Evolutionary conservation across 768 basidiomycete genomes (phyloP).

Genomic region (Clitopilus passeckerianus): DNA sequence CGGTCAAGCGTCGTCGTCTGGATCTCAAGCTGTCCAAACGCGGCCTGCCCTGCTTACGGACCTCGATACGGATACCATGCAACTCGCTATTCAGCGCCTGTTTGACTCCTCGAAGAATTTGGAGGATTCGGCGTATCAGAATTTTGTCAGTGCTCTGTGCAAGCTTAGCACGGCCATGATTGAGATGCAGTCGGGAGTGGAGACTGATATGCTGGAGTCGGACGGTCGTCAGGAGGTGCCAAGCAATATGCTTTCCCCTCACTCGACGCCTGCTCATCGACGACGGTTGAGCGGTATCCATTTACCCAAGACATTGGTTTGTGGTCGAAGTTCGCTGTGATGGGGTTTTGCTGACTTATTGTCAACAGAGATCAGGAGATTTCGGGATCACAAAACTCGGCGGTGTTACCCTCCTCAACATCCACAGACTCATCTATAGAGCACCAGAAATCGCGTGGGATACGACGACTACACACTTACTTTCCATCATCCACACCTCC

Average conservation of each 20-base stretch:
- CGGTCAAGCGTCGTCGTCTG: constrained; percentile 25
- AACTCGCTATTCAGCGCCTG: constrained; percentile 69
- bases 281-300: constrained; percentile 87
- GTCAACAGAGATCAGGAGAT: constrained; percentile 78
- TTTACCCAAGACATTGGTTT: constrained; percentile 69
- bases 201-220: constrained; percentile 21
- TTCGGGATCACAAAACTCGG: constrained; percentile 91
- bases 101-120: constrained; percentile 85
- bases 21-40: constrained; percentile 17
- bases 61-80: constrained; percentile 71
- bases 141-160: constrained; percentile 76
- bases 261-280: constrained; percentile 43
- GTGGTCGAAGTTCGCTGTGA: constrained; percentile 17
- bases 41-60: constrained; percentile 67
- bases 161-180: constrained; percentile 91
- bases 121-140: constrained; percentile 76
- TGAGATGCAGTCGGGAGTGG: constrained; percentile 66
- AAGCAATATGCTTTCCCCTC: constrained; percentile 33
- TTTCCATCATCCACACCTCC: constrained; percentile 67
- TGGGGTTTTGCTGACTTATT: constrained; percentile 1
- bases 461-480: constrained; percentile 71
- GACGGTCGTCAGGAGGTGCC: constrained; percentile 37
- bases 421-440: constrained; percentile 83
- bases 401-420: constrained; percentile 74
- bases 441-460: constrained; percentile 84